phyloP scores from a whole-genome alignment of 495 filamentous ascomycete genomes.

The Xylona heveae region DNA sequence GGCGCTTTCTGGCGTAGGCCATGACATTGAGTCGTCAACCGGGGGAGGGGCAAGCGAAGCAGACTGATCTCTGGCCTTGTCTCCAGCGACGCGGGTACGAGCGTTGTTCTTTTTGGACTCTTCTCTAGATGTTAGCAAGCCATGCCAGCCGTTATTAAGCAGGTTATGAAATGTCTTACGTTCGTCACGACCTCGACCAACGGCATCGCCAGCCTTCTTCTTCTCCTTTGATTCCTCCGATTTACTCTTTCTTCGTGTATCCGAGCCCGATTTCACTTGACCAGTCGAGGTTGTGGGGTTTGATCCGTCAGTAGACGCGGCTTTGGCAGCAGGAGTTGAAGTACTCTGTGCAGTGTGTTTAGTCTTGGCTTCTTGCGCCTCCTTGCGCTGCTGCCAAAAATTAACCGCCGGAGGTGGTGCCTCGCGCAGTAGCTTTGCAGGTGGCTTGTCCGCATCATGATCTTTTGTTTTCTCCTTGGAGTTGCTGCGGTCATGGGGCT shows the following conservation, averaged over 20 bases:
- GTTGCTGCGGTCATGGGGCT: slow-evolving; percentile 8
- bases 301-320: slow-evolving; percentile 1
- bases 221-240: slow-evolving; percentile 16
- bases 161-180: slow-evolving; percentile 9
- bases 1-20: slow-evolving; percentile 78
- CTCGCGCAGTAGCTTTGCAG: slow-evolving; percentile 48
- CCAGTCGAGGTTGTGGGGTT: neutral
- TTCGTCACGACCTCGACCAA: slow-evolving; percentile 22
- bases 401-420: slow-evolving; percentile 70
- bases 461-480: slow-evolving; percentile 12
- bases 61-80: slow-evolving; percentile 24
- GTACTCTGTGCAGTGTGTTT: slow-evolving; percentile 24
- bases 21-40: slow-evolving; percentile 53
- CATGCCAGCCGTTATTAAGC: neutral
- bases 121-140: slow-evolving; percentile 9
- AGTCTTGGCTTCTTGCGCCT: slow-evolving; percentile 43
- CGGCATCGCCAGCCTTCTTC: slow-evolving; percentile 19
- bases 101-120: slow-evolving; percentile 10
- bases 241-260: neutral
- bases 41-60: slow-evolving; percentile 31
- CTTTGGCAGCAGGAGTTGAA: slow-evolving; percentile 10
- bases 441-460: slow-evolving; percentile 22
- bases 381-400: slow-evolving; percentile 57
- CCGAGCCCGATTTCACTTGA: neutral
- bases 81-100: slow-evolving; percentile 23